Evolutionary conservation across 768 basidiomycete species (phyloP).

Genomic region (Mycena sanguinolenta): DNA sequence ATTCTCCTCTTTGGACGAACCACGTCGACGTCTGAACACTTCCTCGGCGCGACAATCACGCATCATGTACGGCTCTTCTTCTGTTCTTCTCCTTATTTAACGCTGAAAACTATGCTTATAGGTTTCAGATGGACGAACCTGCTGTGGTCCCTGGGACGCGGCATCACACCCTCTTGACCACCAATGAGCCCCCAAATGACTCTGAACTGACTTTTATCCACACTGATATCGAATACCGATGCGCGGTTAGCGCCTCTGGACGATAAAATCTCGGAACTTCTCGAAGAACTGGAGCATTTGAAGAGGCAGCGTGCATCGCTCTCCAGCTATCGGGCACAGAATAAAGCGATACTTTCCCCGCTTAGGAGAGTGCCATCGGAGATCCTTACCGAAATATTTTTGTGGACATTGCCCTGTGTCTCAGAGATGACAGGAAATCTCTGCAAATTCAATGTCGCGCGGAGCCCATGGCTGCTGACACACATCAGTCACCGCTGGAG

Average conservation of each 20-base stretch:
- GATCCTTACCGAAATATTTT: neutral
- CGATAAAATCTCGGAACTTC: slow-evolving; percentile 1
- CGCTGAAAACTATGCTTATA: no score
- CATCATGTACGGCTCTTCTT: no score
- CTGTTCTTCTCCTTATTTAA: no score
- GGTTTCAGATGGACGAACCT: no score
- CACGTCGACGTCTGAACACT: no score
- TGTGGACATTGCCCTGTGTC: neutral
- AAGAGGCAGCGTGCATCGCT: neutral
- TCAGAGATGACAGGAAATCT: neutral
- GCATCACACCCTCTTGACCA: neutral
- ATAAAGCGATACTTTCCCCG: slow-evolving; percentile 8
- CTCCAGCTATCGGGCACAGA: neutral
- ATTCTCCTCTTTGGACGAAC: no score
- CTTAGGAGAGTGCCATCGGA: neutral
- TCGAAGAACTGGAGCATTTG: neutral
- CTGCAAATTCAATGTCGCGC: no score
- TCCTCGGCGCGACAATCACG: no score
- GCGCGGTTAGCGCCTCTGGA: neutral
- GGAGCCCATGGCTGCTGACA: neutral
- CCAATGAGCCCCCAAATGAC: neutral
- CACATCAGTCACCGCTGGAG: neutral
- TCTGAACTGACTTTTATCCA: neutral
- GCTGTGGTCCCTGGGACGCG: neutral
- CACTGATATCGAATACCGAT: neutral